These are phyloP conservation scores for Calonectria ilicicola DNA, from an alignment of 2,329 filamentous ascomycete genomes.

Conservation along the genomic window DNA sequence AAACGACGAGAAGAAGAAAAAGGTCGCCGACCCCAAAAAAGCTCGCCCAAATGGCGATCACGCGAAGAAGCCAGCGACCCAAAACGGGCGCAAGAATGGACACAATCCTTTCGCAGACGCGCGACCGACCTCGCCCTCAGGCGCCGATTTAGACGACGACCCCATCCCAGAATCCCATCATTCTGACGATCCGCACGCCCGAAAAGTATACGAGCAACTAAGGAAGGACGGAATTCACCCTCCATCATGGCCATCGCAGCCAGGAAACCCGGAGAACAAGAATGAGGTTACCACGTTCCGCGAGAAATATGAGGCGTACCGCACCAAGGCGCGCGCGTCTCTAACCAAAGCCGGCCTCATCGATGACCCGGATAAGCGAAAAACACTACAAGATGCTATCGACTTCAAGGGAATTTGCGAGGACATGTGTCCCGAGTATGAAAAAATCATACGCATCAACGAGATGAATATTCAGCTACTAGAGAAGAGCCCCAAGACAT, in stretches of 20 bases:
- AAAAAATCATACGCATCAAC: slow-evolving; percentile 72
- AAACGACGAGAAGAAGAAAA: slow-evolving; percentile 43
- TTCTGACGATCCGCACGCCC: slow-evolving; percentile 57
- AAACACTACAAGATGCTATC: slow-evolving; percentile 72
- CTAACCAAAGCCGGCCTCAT: slow-evolving; percentile 71
- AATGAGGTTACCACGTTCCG: slow-evolving; percentile 66
- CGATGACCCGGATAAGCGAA: slow-evolving; percentile 73
- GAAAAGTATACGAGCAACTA: slow-evolving; percentile 64
- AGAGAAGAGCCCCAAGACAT: slow-evolving; percentile 62
- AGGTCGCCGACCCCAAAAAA: slow-evolving; percentile 32
- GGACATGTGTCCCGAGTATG: slow-evolving; percentile 77
- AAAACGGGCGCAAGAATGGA: slow-evolving; percentile 35
- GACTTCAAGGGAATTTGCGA: slow-evolving; percentile 77
- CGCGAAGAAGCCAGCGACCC: slow-evolving; percentile 26
- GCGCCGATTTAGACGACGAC: slow-evolving; percentile 34
- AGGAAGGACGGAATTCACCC: slow-evolving; percentile 66
- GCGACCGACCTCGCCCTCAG: slow-evolving; percentile 43
- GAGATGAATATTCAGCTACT: slow-evolving; percentile 69
- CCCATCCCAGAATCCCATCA: slow-evolving; percentile 34
- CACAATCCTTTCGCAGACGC: slow-evolving; percentile 33
- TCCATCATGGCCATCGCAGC: slow-evolving; percentile 67
- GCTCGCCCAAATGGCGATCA: slow-evolving; percentile 23
- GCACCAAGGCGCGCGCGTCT: slow-evolving; percentile 66
- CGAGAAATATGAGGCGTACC: slow-evolving; percentile 67
- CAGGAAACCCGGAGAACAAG: slow-evolving; percentile 64